Base-by-base conservation (phyloP, 495 filamentous ascomycete genomes). In the Lasiosphaeria ovina region DNA sequence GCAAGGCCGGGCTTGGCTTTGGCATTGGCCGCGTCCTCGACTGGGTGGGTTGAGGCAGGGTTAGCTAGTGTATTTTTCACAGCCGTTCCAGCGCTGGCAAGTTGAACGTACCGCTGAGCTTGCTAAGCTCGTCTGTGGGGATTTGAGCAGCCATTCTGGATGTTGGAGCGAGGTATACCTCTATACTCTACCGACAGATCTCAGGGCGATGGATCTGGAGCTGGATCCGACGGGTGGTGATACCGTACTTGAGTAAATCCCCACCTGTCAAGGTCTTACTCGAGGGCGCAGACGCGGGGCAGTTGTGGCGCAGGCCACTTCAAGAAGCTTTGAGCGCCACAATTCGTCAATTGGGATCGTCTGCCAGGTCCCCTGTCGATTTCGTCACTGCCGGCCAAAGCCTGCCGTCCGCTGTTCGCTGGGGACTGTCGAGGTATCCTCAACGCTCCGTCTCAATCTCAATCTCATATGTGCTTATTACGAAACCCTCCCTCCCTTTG, bases 1-100 rank as follows among this genome's bases (percentile, higher is more conserved):
- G 69, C 68, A 55, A 79, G 73, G 7, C 74, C 75, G 33, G 78
- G 72, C 67, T 81, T 82, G 62, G 73, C 76, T 54, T 81, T 80
- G 63, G 75, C 77, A 66, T 79, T 80, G 62, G 79, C 77, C 78
- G 68, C 69, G 16, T 77, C 69, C 61, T 62, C 70, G 58, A 76
- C 72, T 78, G 57, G 44, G 24, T 24, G 24, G 1, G 24, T 24
- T 24, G 24, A 24, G 5, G 44, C 44, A 9, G 44, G 44, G 16
- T 11, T 62, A 9, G 36, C 17, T 35, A 55, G 35, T 32, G 8
- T 32, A 51, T 5, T 34, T 9, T 52, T 34, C 11, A 31, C 12
- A 55, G 11, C 34, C 34, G 38, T 11, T 48, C 5, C 10, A 6
- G 5, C 52, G 44, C 40, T 45, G 48, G 8, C 47, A 7, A 40